Base-by-base conservation (phyloP, 2,329 filamentous ascomycete genomes). In the Tolypocladium ophioglossoides region DNA sequence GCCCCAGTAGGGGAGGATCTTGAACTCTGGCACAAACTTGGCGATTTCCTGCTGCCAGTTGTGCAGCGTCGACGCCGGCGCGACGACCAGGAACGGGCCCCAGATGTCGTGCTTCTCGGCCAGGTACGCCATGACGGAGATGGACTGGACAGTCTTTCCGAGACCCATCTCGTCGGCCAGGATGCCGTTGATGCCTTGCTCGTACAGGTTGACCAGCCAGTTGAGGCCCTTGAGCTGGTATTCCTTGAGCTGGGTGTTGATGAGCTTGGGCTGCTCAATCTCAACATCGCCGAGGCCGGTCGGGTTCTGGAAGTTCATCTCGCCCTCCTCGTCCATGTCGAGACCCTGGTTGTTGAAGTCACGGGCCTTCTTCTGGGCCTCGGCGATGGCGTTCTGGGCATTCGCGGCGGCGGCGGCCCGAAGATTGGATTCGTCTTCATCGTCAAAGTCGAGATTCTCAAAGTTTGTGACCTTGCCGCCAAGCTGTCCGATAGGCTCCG, bases 251-350 rank as follows among this genome's bases (percentile, higher is more conserved):
- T 95, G 89, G 52, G 91, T 89, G 59, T 89, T 91, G 65, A 99
- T 82, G 73, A 97, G 84, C 72, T 91, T 95, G 10, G 94, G 94
- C 68, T 99, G 94, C 58, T 91, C 86, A 54, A 99, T 90, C 65
- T 96, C 89, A 61, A 96, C 90, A 63, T 94, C 91, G 63, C 92
- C 92, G 63, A 99, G 79, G 65, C 92, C 94, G 4, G 91, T 94
- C 0, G 94, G 94, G 68, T 99, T 97, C 74, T 99, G 94, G 78
- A 99, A 99, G 74, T 99, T 99, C 87, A 99, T 89, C 73, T 99
- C 94, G 63, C 91, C 92, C 64, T 96, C 91, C 56, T 96, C 91
- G 60, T 94, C 87, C 70, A 87, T 84, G 55, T 82, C 83, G 9
- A 70, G 63, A 65, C 84, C 82, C 52, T 83, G 76, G 57, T 90